Percentiles rank a stretch among this genome's conserved stretches.
Conservation (phyloP, 805 yeast species). For the Ogataea parapolymorpha region DNA sequence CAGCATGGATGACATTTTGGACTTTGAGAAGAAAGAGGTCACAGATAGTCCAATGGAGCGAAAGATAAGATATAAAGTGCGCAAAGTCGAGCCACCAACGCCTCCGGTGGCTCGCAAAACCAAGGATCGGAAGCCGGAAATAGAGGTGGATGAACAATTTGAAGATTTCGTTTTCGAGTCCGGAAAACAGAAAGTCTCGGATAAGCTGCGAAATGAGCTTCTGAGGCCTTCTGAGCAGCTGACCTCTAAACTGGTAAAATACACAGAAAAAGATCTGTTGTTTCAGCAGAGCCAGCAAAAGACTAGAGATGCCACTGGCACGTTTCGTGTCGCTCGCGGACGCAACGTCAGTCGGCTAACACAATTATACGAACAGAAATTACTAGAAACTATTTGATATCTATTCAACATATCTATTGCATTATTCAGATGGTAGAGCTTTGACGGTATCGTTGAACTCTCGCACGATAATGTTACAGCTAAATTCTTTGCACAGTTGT, state of each 20-base stretch:
- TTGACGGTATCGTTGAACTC: slow-evolving; percentile 58
- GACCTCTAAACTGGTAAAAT: slow-evolving; percentile 27
- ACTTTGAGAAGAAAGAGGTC: slow-evolving; percentile 17
- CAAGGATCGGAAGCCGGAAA: slow-evolving; percentile 13
- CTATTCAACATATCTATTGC: slow-evolving; percentile 3
- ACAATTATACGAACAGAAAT: slow-evolving; percentile 46
- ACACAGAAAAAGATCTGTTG: slow-evolving; percentile 31
- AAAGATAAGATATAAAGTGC: slow-evolving; percentile 1
- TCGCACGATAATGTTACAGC: slow-evolving; percentile 76
- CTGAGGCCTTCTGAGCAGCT: slow-evolving; percentile 26
- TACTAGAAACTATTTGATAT: slow-evolving; percentile 12
- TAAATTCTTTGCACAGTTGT: slow-evolving; percentile 74
- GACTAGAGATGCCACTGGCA: slow-evolving; percentile 4
- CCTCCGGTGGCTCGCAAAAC: slow-evolving; percentile 22
- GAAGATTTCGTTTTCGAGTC: not conserved
- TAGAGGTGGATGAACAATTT: not conserved
- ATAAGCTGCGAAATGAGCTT: slow-evolving; percentile 13
- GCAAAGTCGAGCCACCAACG: slow-evolving; percentile 21
- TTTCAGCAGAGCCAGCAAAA: slow-evolving; percentile 20
- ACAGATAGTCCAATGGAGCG: no score
- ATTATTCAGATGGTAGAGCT: slow-evolving; percentile 25
- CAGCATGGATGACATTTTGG: slow-evolving; percentile 24
- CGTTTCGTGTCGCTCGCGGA: slow-evolving; percentile 39
- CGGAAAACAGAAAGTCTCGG: not conserved
- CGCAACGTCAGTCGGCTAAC: slow-evolving; percentile 53